Base-by-base conservation (phyloP, 768 basidiomycete genomes). In the Lactarius psammicola region DNA sequence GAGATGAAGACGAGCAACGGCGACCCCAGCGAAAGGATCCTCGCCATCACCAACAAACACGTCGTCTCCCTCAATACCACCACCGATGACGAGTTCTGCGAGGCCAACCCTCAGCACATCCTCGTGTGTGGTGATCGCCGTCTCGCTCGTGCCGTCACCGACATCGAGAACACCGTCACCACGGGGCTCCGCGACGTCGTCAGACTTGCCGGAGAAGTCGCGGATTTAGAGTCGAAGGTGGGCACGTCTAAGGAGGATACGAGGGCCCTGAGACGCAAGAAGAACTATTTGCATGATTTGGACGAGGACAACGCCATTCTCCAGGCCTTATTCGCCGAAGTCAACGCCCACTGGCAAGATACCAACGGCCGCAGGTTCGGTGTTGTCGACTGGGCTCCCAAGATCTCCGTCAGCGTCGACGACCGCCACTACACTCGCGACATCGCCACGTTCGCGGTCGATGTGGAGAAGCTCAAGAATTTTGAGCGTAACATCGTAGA, bases 401-500 rank as follows among this genome's bases (percentile, higher is more conserved):
- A 46, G 56, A 71, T 74, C 68, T 67, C 67, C 60, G 55, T 74
- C 67, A 64, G 63, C 44, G 57, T 74, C 65, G 61, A 72, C 30
- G 68, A 23, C 40, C 40, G 59, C 60, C 13, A 49, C 1, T 76
- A 73, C 63, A 76, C 74, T 34, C 28, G 59, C 59, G 75, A 76
- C 60, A 70, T 72, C 38, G 74, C 64, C 46, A 72, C 73, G 15
- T 68, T 77, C 64, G 68, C 70, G 68, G 60, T 76, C 59, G 62
- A 75, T 54, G 28, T 23, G 53, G 61, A 38, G 60, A 77, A 69
- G 75, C 66, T 72, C 74, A 63, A 66, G 40, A n/a, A 61, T n/a
- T 77, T 77, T 67, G 63, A 71, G 68, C 73, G 75, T 56, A 77
- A 76, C 55, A 56, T 72, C 49, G 70, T 76, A 60, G 63, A 75